phyloP scores from a whole-genome alignment of 2,329 filamentous ascomycete genomes.

The Colletotrichum melonis region DNA sequence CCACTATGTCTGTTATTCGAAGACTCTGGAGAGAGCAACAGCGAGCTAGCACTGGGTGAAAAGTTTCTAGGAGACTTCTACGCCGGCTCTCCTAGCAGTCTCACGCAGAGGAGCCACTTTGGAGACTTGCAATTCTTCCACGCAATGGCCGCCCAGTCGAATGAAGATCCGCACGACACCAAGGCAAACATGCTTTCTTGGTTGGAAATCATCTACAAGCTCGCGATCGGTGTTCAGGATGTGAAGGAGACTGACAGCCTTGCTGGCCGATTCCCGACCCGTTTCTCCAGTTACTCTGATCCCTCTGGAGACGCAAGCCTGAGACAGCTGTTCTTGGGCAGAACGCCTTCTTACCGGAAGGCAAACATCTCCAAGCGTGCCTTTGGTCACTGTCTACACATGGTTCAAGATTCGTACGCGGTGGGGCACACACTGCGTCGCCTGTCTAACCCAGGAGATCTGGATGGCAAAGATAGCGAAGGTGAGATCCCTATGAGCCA shows the following conservation, averaged over 20 bases:
- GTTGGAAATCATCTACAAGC: constrained; percentile 34
- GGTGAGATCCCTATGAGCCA: not conserved
- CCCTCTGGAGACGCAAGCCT: not conserved
- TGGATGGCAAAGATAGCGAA: not conserved
- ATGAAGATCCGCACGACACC: constrained; percentile 24
- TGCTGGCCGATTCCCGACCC: not conserved
- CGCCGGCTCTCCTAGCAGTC: not conserved
- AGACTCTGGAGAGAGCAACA: not conserved
- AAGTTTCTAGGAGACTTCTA: not conserved
- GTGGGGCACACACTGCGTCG: constrained; percentile 29
- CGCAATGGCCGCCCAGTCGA: not conserved
- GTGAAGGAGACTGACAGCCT: not conserved
- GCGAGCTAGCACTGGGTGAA: not conserved
- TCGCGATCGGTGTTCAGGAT: not conserved
- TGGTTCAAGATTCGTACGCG: constrained; percentile 35
- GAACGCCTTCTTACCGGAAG: not conserved
- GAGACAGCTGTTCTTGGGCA: not conserved
- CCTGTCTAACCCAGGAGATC: constrained; percentile 7
- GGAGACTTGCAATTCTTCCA: not conserved
- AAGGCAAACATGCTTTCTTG: constrained; percentile 21
- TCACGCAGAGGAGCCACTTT: not conserved
- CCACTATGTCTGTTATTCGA: constrained; percentile 27
- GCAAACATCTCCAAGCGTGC: constrained; percentile 21
- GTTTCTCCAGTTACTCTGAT: not conserved
- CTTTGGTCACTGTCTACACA: constrained; percentile 30